Base-by-base conservation (phyloP, 2,329 filamentous ascomycete genomes). In the Zasmidium angulare region DNA sequence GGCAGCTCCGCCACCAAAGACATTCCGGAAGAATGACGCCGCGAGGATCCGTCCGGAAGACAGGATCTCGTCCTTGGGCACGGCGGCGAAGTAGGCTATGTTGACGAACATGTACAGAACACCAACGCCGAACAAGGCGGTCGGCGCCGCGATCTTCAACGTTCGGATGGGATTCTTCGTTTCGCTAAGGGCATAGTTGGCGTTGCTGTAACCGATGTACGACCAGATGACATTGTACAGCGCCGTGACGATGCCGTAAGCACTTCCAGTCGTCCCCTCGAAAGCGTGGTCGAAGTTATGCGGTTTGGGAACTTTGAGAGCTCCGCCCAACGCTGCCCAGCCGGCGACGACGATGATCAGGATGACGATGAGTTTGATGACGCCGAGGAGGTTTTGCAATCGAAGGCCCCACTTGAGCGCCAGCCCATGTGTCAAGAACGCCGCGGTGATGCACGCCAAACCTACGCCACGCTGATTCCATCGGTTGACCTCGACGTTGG, bases 211-310 rank as follows among this genome's bases (percentile, higher is more conserved):
- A 22, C 87, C 87, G 64, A 87, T 82, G 67, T 86, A 90, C 61
- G 82, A 86, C 82, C 86, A 89, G 67, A 89, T 86, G 62, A 89
- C 86, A 66, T 89, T 89, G 78, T 88, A 89, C 0, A 90, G 75
- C 0, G 87, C 86, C 1, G 84, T 89, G n/a, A 88, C 86, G 31
- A 88, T 80, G 50, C 85, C 85, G 63, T 89, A 89, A 1, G 85
- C 82, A 65, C 82, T 86, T 7, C 84, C 83, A 0, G 84, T 87
- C 3, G 87, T 89, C 9, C 87, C 87, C 50, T 82, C 80, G 63
- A 89, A 90, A 10, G 85, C 82, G 59, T 86, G 80, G 63, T 75
- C 73, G 68, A 89, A 88, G 76, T 86, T 89, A 69, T 86, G 74
- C 4, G 84, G 84, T 68, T 85, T 84, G 36, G 84, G 81, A 46